Conservation (phyloP, 768 basidiomycete genomes). For the Lactarius indigo region DNA sequence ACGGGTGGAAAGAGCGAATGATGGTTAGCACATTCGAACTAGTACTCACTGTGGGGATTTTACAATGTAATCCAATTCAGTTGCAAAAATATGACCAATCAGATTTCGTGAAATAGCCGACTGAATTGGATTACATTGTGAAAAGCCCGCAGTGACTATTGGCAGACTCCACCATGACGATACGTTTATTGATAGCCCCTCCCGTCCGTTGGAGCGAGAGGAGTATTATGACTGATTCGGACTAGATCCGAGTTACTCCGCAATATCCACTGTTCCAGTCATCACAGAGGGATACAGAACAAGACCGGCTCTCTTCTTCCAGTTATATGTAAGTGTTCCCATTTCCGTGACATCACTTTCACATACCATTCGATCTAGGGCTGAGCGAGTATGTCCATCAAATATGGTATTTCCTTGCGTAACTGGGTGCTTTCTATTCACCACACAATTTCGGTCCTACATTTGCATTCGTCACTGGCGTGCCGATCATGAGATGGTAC, state of each 20-base stretch:
- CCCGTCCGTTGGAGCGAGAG: no score
- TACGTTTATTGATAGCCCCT: no score
- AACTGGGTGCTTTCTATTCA: not conserved
- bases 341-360: conserved; percentile 73
- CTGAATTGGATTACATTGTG: no score
- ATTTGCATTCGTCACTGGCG: conserved; percentile 79
- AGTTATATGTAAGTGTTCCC: conserved; percentile 58
- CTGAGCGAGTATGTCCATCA: conserved; percentile 69
- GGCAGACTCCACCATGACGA: no score
- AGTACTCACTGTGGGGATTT: no score
- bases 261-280: conserved; percentile 9
- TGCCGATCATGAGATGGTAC: conserved; percentile 72
- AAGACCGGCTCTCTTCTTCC: conserved; percentile 40
- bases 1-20: no score
- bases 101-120: no score
- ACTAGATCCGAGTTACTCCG: not conserved
- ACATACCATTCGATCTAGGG: conserved; percentile 75
- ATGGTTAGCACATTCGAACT: no score
- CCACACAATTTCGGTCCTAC: conserved; percentile 52
- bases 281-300: conserved; percentile 14
- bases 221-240: not conserved
- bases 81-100: no score
- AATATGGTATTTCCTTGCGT: conserved; percentile 62
- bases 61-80: no score
- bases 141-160: no score